These are phyloP conservation scores for Aureoboletus auriporus DNA, from an alignment of 768 basidiomycete species.

Conservation along the genomic window DNA sequence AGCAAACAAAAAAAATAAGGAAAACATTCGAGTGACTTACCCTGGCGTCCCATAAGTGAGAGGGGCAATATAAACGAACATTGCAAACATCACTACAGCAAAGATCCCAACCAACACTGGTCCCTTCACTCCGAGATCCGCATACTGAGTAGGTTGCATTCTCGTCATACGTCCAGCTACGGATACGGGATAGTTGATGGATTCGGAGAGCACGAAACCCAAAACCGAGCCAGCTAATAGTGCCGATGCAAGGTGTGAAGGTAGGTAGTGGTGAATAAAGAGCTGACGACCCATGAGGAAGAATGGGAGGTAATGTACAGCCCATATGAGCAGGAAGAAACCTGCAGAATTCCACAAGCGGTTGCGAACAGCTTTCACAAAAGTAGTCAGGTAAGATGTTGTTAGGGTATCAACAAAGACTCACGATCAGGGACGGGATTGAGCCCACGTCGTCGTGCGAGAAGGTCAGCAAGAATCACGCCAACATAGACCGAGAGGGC, in stretches of 20 bases:
- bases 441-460: constrained; percentile 81
- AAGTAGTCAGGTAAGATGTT: not conserved
- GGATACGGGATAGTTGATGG: constrained; percentile 89
- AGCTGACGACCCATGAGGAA: constrained; percentile 97
- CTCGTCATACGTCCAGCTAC: constrained; percentile 64
- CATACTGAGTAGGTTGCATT: constrained; percentile 47
- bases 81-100: constrained; percentile 53
- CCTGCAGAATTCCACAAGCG: constrained; percentile 94
- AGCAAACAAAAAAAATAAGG: constrained; percentile 5
- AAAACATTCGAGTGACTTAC: constrained; percentile 44
- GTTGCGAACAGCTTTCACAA: constrained; percentile 73
- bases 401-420: constrained; percentile 28
- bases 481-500: constrained; percentile 87
- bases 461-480: constrained; percentile 82
- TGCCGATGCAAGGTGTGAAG: constrained; percentile 90
- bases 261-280: constrained; percentile 97
- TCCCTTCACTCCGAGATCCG: constrained; percentile 77
- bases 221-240: constrained; percentile 90
- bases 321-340: constrained; percentile 95
- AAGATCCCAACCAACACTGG: constrained; percentile 59
- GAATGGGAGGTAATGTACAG: constrained; percentile 94
- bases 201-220: constrained; percentile 86
- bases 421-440: constrained; percentile 85
- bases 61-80: constrained; percentile 78
- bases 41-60: constrained; percentile 96